Conservation (phyloP, 352 stramenopile species). For the Aphanomyces astaci region DNA sequence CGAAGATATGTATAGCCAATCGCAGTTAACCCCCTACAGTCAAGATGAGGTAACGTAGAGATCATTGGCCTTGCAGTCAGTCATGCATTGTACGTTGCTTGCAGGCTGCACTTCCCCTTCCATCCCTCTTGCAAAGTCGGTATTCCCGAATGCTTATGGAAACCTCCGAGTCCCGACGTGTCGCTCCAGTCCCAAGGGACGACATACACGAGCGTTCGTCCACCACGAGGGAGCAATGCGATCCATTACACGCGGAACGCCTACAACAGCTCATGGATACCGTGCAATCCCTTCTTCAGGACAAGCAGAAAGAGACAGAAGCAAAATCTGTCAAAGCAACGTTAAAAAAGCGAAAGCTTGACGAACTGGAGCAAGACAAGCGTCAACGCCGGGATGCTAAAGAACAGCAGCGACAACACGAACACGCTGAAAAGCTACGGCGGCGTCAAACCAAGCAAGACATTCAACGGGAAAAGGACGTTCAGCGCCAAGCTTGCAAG, state of each 20-base stretch:
- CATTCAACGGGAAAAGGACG: neutral
- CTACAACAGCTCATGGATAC: neutral
- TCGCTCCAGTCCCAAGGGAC: neutral
- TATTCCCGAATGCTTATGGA: conserved; percentile 20
- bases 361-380: conserved; percentile 2
- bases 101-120: conserved; percentile 2
- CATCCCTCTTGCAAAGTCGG: conserved; percentile 6
- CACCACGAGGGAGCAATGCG: neutral
- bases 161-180: neutral
- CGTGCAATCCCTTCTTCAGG: neutral
- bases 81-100: too few species aligned
- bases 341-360: neutral
- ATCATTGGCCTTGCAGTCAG: too few species aligned
- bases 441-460: conserved; percentile 8
- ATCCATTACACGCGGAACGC: neutral
- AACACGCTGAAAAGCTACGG: neutral
- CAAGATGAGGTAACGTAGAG: conserved; percentile 23
- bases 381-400: neutral
- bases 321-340: neutral
- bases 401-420: neutral
- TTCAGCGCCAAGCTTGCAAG: neutral
- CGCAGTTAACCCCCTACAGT: neutral
- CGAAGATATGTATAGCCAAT: conserved; percentile 17
- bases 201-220: neutral
- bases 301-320: conserved; percentile 1